Conservation (phyloP, 305 asterid species). For the Andrographis paniculata region DNA sequence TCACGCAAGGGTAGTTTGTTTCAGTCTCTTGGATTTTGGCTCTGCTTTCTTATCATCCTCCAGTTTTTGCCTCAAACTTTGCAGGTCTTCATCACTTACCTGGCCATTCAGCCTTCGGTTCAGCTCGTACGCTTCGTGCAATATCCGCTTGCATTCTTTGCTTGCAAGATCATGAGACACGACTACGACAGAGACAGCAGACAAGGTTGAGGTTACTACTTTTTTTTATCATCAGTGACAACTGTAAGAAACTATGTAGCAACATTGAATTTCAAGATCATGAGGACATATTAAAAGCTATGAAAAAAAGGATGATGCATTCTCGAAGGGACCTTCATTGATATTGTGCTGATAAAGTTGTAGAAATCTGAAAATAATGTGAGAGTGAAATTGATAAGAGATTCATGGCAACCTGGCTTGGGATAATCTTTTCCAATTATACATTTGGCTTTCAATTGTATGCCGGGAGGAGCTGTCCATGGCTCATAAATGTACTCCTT, state of each 20-base stretch:
- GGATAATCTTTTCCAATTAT: slow-evolving; percentile 90
- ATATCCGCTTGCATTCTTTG: slow-evolving; percentile 62
- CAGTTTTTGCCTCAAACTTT: slow-evolving; percentile 39
- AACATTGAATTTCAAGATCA: too few relatives aligned
- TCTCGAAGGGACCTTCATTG: too few relatives aligned
- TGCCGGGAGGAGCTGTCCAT: slow-evolving; percentile 80
- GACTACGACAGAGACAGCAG: slow-evolving; percentile 31
- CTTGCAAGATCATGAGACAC: slow-evolving; percentile 70
- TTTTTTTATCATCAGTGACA: too few relatives aligned
- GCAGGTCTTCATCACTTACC: slow-evolving; percentile 56
- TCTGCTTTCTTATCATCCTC: slow-evolving; percentile 32
- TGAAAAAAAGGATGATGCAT: too few relatives aligned
- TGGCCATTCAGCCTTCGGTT: slow-evolving; percentile 60
- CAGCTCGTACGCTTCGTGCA: slow-evolving; percentile 71
- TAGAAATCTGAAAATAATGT: neutral
- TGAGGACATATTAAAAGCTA: too few relatives aligned
- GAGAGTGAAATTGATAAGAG: slow-evolving; percentile 1
- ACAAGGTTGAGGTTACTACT: too few relatives aligned
- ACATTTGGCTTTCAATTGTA: slow-evolving; percentile 79
- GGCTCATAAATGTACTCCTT: slow-evolving; percentile 93
- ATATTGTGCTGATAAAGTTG: neutral
- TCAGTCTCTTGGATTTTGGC: slow-evolving; percentile 45
- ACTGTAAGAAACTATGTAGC: too few relatives aligned
- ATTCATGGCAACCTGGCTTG: slow-evolving; percentile 56
- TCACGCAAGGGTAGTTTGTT: slow-evolving; percentile 36